Evolutionary conservation across 2,329 filamentous ascomycete species (phyloP).

Genomic region (Blastomyces emzantsi): DNA sequence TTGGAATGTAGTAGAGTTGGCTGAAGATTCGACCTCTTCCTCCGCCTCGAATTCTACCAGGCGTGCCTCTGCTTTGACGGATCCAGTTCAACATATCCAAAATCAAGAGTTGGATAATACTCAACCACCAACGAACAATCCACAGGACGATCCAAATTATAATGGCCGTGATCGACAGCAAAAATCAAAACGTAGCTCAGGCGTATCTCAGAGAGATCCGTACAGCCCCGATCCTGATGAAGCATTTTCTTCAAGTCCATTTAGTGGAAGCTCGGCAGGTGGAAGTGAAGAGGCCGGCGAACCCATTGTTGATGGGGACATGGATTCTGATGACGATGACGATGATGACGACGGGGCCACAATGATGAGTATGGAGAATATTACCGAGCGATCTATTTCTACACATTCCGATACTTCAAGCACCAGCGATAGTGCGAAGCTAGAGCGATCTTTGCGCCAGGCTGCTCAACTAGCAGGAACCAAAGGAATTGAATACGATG

Average conservation of each 20-base stretch:
- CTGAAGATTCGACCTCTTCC: constrained; percentile 74
- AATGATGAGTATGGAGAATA: constrained; percentile 73
- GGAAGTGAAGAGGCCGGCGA: constrained; percentile 38
- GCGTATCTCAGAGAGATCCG: constrained; percentile 55
- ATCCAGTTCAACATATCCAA: constrained; percentile 31
- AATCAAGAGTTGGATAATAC: neutral
- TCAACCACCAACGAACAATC: neutral
- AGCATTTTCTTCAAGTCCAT: constrained; percentile 66
- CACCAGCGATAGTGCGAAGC: constrained; percentile 59
- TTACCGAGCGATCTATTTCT: constrained; percentile 58
- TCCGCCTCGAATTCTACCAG: constrained; percentile 65
- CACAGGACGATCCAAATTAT: constrained; percentile 12
- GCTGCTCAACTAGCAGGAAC: constrained; percentile 69
- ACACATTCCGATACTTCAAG: constrained; percentile 47
- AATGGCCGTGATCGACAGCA: constrained; percentile 14
- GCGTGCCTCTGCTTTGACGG: constrained; percentile 55
- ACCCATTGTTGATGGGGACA: constrained; percentile 36
- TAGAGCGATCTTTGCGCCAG: constrained; percentile 69
- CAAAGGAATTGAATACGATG: constrained; percentile 54
- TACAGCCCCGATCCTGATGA: constrained; percentile 58
- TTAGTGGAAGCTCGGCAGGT: constrained; percentile 51
- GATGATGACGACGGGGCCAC: constrained; percentile 64
- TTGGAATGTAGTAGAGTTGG: constrained; percentile 86
- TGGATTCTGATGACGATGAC: constrained; percentile 38
- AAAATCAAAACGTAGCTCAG: constrained; percentile 51